These are phyloP conservation scores for Thalassiosira hispida DNA, from an alignment of 352 stramenopile species.

Conservation along the genomic window DNA sequence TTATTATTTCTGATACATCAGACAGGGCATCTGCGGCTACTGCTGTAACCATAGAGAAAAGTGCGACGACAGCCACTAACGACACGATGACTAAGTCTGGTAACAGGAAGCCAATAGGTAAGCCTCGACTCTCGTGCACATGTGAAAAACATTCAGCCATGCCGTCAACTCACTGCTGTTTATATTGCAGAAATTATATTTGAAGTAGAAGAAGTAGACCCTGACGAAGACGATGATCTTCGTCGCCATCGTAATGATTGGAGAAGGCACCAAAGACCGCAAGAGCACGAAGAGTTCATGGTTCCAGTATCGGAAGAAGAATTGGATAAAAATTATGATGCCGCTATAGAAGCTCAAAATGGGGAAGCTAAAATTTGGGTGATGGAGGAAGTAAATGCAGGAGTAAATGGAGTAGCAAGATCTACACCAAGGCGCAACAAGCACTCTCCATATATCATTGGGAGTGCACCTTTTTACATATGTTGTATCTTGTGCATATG, in stretches of 20 bases:
- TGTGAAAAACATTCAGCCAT: too few relatives aligned
- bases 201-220: background rate
- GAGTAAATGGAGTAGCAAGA: background rate
- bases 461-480: background rate
- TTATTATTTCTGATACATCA: background rate
- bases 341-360: background rate
- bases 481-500: background rate
- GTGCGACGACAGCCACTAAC: too few relatives aligned
- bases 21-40: background rate
- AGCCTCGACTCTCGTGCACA: too few relatives aligned
- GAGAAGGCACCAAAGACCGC: background rate
- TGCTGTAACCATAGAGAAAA: background rate
- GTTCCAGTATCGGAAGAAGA: conserved; percentile 6
- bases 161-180: too few relatives aligned
- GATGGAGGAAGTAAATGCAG: background rate
- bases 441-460: background rate
- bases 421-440: too few relatives aligned
- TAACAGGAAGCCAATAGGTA: too few relatives aligned
- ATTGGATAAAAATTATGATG: background rate
- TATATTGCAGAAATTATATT: background rate
- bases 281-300: conserved; percentile 8
- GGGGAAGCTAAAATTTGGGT: background rate
- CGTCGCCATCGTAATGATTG: background rate
- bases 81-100: too few relatives aligned
- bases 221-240: conserved; percentile 3